These are phyloP conservation scores for Penicillium bovifimosum DNA, from an alignment of 495 filamentous ascomycete species.

Conservation along the genomic window DNA sequence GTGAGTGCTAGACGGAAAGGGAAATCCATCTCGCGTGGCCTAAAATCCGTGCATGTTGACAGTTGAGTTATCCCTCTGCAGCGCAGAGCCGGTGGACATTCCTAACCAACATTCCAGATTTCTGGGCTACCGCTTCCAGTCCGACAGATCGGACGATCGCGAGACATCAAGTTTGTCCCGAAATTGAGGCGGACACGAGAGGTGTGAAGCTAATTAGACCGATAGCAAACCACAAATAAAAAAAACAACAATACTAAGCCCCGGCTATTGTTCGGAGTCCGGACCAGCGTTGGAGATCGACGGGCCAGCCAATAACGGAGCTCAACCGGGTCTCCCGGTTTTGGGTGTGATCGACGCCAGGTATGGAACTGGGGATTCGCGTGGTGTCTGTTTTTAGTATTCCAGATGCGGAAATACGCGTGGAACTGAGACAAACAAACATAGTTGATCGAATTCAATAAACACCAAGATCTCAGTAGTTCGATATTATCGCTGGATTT, in stretches of 20 bases:
- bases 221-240: background rate
- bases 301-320: background rate
- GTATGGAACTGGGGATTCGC: background rate
- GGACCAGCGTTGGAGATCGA: background rate
- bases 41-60: too few relatives aligned
- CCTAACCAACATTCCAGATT: too few relatives aligned
- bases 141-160: too few relatives aligned
- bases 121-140: too few relatives aligned
- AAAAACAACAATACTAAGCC: conserved; percentile 3
- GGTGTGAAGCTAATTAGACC: background rate
- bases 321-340: background rate
- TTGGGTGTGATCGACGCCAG: conserved; percentile 1
- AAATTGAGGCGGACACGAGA: too few relatives aligned
- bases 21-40: too few relatives aligned
- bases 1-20: too few relatives aligned
- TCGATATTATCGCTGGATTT: background rate
- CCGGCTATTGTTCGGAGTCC: conserved; percentile 8
- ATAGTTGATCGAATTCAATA: background rate
- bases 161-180: too few relatives aligned
- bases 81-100: too few relatives aligned
- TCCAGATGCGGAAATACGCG: conserved; percentile 7
- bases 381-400: conserved; percentile 19
- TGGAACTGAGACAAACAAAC: background rate
- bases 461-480: background rate
- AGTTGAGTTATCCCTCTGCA: too few relatives aligned